Evolutionary conservation across 176 grass and related monocot species (phyloP), one percentile per base, ranked within the genome.

Genomic region (Echinochloa phyllopogon): DNA sequence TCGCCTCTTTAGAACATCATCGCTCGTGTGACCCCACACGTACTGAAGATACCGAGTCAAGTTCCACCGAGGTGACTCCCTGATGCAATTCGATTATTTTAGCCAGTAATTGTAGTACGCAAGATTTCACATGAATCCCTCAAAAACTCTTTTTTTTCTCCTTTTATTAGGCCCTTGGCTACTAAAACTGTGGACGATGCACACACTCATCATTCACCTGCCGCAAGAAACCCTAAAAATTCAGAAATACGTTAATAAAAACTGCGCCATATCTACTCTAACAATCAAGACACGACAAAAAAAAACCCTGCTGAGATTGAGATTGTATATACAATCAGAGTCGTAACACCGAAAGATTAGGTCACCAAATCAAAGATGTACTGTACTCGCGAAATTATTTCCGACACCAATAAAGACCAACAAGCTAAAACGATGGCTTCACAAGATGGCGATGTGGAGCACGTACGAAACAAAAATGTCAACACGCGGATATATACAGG

Each of bases 321-420:
- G 42, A 33, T 38, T 66, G 0, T 52, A 50, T 3, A 50, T 50
- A 20, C 1, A 13, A 75, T 57, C 33, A 51, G n/a, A 67, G 78
- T 67, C 78, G 44, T 40, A 27, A 12, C 16, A 49, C 77, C 62
- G 52, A 23, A 66, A 38, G 18, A 80, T 80, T 80, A 67, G 77
- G 77, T 80, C 62, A 80, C 77, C 77, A 67, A 74, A 74, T 53
- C 16, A 74, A 65, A 67, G 61, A 80, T 58, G 20, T 44, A 43
- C 65, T 47, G 41, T 42, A 51, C 61, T 52, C 51, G 3, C 39
- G 25, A 52, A 23, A 38, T 21, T 61, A 39, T 52, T 65, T 21
- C 8, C n/a, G 5, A 33, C 43, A 6, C 76, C 58, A 47, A n/a
- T n/a, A n/a, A 1, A 47, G 24, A 5, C 56, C 56, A 61, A 61